Conservation (phyloP, 257 asterid genomes). For the Lavandula angustifolia region DNA sequence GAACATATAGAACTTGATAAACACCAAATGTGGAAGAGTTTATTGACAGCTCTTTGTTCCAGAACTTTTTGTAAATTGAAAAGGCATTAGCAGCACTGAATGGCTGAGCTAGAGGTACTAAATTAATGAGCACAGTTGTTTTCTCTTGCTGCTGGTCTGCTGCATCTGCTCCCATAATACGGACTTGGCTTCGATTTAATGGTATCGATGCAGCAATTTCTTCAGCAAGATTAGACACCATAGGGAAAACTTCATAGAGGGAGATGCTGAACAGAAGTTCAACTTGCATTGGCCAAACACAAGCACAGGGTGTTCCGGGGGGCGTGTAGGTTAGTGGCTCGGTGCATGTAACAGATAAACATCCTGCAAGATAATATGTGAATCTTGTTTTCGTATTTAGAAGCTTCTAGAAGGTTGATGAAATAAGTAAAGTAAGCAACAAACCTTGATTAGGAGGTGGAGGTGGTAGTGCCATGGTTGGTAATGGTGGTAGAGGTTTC, state of each 20-base stretch:
- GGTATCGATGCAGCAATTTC: conserved; percentile 54
- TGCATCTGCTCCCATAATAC: conserved; percentile 87
- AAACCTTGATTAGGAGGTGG: conserved; percentile 77
- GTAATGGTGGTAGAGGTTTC: conserved; percentile 53
- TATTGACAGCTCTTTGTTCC: conserved; percentile 61
- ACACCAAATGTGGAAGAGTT: conserved; percentile 58
- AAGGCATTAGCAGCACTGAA: conserved; percentile 54
- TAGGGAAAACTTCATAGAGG: conserved; percentile 61
- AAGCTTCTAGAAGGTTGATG: neutral
- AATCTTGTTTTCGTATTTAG: neutral
- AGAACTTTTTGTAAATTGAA: conserved; percentile 65
- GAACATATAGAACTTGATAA: conserved; percentile 72
- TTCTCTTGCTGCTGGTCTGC: conserved; percentile 67
- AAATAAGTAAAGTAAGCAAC: neutral
- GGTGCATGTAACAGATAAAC: conserved; percentile 55
- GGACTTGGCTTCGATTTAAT: conserved; percentile 68
- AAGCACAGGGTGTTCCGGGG: conserved; percentile 75
- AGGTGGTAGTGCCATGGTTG: conserved; percentile 65
- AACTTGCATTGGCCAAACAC: conserved; percentile 81
- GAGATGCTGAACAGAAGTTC: conserved; percentile 55
- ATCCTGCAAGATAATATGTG: conserved; percentile 45
- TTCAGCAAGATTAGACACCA: conserved; percentile 65
- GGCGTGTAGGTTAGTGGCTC: conserved; percentile 75
- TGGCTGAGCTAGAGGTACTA: conserved; percentile 61
- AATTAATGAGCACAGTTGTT: conserved; percentile 63